Evolutionary conservation across 306 rosid genomes (phyloP), one percentile per base, ranked within the genome.

Genomic region (Ormosia emarginata): DNA sequence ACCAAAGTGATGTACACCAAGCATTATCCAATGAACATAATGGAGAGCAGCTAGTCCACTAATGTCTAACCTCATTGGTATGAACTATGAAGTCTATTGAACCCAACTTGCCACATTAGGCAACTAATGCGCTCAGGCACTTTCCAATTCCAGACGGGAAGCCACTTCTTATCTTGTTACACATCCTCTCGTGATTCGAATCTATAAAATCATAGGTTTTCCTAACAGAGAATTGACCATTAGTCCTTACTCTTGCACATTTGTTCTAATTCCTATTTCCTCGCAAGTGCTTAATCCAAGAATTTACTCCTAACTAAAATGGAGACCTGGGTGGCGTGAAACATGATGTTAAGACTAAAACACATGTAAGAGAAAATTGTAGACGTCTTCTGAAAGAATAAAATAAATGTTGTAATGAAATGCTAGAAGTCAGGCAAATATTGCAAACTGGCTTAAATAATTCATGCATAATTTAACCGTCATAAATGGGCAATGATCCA

Each of bases 41-140:
- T 77, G 81, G 81, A 64, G 11, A 49, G 81, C 49, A 77, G 37
- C 62, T 44, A 32, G 29, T 77, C 81, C 64, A 77, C 73, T 64
- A 10, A 34, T 33, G 52, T 47, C 49, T 6, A 76, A 33, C 12
- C 47, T 62, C 4, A 76, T 76, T 76, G 81, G 62, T 17, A 47
- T 15, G 13, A 24, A 24, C 24, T 1, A 24, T 24, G 24, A 9
- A 63, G 61, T 71, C 5, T 46, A 76, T 58, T 41, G 37, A 63
- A 10, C 47, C 9, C 70, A 75, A 74, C 24, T 74, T 58, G 79
- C 40, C 56, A 13, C n/a, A n/a, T n/a, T n/a, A 63, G 40, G 4
- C 40, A 74, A 6, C 17, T 34, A 52, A 72, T 55, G 30, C 30
- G 1, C 30, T 64, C 11, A 64, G 46, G 33, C 5, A 15, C 63